phyloP scores from a whole-genome alignment of 179 eudicot species.

The Sideroxylon spinosum region DNA sequence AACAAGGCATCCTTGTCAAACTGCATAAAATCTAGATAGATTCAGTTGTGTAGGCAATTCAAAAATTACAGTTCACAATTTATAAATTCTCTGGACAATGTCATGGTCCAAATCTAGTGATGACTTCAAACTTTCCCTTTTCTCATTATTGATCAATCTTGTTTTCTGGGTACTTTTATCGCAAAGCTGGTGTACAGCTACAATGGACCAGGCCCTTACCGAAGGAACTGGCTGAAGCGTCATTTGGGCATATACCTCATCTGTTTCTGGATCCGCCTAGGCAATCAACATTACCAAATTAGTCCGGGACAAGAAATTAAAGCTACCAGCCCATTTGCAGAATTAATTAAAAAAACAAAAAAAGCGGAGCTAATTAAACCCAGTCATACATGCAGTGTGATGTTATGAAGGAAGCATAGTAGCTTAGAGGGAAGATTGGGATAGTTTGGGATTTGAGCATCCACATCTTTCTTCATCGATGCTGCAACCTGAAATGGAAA shows the following conservation, averaged over 20 bases:
- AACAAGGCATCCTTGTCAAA: slow-evolving; percentile 88
- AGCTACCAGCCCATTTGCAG: background rate
- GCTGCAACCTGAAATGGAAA: slow-evolving; percentile 75
- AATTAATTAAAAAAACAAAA: background rate
- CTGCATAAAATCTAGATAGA: slow-evolving; percentile 36
- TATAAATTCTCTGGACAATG: background rate
- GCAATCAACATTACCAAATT: slow-evolving; percentile 18
- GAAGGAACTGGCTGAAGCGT: slow-evolving; percentile 88
- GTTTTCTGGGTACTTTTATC: background rate
- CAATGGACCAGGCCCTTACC: slow-evolving; percentile 36
- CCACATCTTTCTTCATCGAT: slow-evolving; percentile 83
- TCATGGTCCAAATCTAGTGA: background rate
- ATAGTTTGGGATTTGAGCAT: slow-evolving; percentile 82
- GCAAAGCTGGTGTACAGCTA: background rate
- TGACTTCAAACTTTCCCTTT: background rate
- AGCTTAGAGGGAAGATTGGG: slow-evolving; percentile 89
- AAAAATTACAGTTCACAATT: background rate
- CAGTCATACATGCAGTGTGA: slow-evolving; percentile 74
- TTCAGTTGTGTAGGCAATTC: background rate
- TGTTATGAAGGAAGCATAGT: slow-evolving; percentile 75
- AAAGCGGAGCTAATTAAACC: background rate
- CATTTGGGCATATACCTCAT: slow-evolving; percentile 98
- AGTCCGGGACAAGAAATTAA: background rate
- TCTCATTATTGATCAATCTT: background rate
- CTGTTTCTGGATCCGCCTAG: slow-evolving; percentile 98